phyloP scores from a whole-genome alignment of 2,329 filamentous ascomycete genomes.

The Cladophialophora yegresii region DNA sequence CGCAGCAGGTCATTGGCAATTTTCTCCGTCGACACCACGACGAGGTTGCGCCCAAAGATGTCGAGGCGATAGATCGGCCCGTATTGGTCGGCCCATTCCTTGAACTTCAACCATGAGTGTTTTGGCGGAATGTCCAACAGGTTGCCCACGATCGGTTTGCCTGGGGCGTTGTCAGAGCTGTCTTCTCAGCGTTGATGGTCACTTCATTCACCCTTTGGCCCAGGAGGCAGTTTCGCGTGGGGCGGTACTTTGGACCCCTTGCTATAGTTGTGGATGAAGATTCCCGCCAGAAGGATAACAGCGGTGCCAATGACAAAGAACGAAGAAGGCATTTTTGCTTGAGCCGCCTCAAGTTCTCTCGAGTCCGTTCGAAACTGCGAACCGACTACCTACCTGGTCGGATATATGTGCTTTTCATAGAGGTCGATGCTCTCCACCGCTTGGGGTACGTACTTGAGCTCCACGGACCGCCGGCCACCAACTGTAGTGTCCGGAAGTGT shows the following conservation, averaged over 20 bases:
- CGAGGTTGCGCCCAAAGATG: conserved; percentile 46
- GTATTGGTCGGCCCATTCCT: conserved; percentile 42
- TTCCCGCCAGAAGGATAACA: conserved; percentile 2
- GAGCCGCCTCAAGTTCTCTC: too few relatives aligned
- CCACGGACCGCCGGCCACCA: neutral
- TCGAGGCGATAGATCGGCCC: conserved; percentile 50
- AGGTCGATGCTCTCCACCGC: neutral
- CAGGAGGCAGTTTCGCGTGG: conserved; percentile 16
- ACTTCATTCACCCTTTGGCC: conserved; percentile 17
- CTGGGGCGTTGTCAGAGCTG: conserved; percentile 5
- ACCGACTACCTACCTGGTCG: neutral
- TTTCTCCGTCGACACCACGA: conserved; percentile 45
- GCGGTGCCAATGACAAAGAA: neutral
- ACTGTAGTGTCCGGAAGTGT: neutral
- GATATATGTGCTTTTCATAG: neutral
- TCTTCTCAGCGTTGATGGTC: neutral
- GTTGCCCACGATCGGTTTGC: conserved; percentile 41
- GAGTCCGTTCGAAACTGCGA: neutral
- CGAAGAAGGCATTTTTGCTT: conserved; percentile 9
- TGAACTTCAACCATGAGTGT: conserved; percentile 49
- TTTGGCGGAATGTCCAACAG: conserved; percentile 41
- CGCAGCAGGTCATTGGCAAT: conserved; percentile 49
- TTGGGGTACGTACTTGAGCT: neutral
- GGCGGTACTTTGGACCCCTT: conserved; percentile 6
- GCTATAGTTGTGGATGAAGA: conserved; percentile 12